phyloP scores from a whole-genome alignment of 805 yeast genomes.

The Zygosaccharomyces pseudorouxii region DNA sequence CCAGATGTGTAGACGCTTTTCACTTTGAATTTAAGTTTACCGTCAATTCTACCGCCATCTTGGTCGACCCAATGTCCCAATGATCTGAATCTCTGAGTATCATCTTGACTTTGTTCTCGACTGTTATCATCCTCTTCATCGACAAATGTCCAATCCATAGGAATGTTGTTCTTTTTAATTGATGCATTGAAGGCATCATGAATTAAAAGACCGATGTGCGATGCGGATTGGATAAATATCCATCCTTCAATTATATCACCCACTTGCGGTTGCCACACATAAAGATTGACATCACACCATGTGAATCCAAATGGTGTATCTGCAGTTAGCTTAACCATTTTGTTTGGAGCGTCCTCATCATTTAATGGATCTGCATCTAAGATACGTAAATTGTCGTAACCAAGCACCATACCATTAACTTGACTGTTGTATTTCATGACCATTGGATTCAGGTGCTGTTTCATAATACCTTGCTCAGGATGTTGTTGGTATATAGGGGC shows the following conservation, averaged over 20 bases:
- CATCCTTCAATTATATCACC: slow-evolving; percentile 86
- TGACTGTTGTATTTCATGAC: slow-evolving; percentile 74
- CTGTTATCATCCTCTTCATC: slow-evolving; percentile 51
- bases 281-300: slow-evolving; percentile 79
- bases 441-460: slow-evolving; percentile 87
- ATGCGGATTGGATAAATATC: slow-evolving; percentile 87
- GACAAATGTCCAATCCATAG: slow-evolving; percentile 79
- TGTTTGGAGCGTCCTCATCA: slow-evolving; percentile 36
- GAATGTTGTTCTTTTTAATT: slow-evolving; percentile 78
- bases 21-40: slow-evolving; percentile 72
- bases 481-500: slow-evolving; percentile 73
- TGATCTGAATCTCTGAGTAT: slow-evolving; percentile 37
- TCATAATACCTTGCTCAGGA: slow-evolving; percentile 74
- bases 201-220: slow-evolving; percentile 86
- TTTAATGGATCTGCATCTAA: slow-evolving; percentile 42
- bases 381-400: slow-evolving; percentile 64
- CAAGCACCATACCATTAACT: slow-evolving; percentile 77
- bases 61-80: slow-evolving; percentile 88
- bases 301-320: slow-evolving; percentile 84
- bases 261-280: slow-evolving; percentile 86
- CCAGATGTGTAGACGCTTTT: slow-evolving; percentile 72
- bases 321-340: slow-evolving; percentile 62
- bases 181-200: slow-evolving; percentile 95
- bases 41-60: slow-evolving; percentile 69
- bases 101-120: slow-evolving; percentile 15